phyloP scores from a whole-genome alignment of 2,329 filamentous ascomycete genomes.

The Trichophyton verrucosum region DNA sequence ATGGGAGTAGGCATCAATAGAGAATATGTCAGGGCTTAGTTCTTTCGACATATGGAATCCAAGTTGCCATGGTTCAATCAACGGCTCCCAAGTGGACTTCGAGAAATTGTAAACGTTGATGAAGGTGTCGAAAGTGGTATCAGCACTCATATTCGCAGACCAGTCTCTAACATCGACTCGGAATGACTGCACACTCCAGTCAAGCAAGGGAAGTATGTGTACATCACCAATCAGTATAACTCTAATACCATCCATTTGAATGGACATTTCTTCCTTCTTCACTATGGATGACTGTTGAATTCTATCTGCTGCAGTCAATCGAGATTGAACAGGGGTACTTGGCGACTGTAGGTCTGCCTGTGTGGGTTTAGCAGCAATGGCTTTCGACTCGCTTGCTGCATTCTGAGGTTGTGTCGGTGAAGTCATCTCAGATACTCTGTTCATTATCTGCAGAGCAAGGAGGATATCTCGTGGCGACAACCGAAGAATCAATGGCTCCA shows the following conservation, averaged over 20 bases:
- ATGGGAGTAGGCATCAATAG: constrained; percentile 74
- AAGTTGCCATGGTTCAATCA: constrained; percentile 94
- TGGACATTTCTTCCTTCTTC: constrained; percentile 68
- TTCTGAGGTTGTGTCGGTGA: constrained; percentile 37
- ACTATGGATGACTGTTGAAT: constrained; percentile 40
- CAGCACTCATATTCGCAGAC: constrained; percentile 75
- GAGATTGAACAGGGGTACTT: background rate
- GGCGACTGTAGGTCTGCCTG: background rate
- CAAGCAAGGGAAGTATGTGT: constrained; percentile 88
- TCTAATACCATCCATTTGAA: constrained; percentile 74
- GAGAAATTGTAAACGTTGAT: constrained; percentile 98
- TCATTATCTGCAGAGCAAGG: constrained; percentile 81
- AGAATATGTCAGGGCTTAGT: constrained; percentile 59
- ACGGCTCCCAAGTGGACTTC: constrained; percentile 93
- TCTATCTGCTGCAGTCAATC: background rate
- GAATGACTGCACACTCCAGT: constrained; percentile 86
- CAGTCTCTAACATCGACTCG: constrained; percentile 76
- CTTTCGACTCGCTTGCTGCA: constrained; percentile 23
- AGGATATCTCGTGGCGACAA: constrained; percentile 90
- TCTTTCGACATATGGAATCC: constrained; percentile 78
- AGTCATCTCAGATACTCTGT: constrained; percentile 79
- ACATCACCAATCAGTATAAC: constrained; percentile 90
- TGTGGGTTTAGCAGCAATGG: background rate
- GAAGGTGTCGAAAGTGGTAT: constrained; percentile 84
- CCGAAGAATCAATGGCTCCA: constrained; percentile 82